Evolutionary conservation across 352 stramenopile genomes (phyloP).

Genomic region (Phytophthora sp.): DNA sequence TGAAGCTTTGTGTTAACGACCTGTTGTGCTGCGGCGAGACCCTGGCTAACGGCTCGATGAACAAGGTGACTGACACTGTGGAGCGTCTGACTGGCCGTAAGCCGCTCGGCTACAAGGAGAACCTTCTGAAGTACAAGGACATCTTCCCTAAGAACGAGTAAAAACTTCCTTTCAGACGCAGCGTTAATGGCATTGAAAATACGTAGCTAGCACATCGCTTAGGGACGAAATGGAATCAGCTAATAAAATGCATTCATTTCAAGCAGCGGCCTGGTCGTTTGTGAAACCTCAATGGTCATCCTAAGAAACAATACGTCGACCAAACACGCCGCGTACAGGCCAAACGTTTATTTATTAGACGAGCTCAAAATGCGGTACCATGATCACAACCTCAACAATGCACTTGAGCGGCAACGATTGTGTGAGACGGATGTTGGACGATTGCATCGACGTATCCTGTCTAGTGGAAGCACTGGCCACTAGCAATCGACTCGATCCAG

Average conservation of each 20-base stretch:
- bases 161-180: no score
- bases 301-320: no score
- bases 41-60: slow-evolving; percentile 29
- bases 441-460: not conserved
- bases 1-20: slow-evolving; percentile 30
- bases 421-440: no score
- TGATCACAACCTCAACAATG: not conserved
- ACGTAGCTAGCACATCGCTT: no score
- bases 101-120: slow-evolving; percentile 22
- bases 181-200: no score
- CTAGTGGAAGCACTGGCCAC: slow-evolving; percentile 9
- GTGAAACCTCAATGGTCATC: no score
- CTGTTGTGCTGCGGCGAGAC: slow-evolving; percentile 28
- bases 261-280: no score
- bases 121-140: slow-evolving; percentile 25
- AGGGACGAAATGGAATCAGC: not conserved
- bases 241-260: not conserved
- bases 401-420: not conserved
- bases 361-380: no score
- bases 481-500: slow-evolving; percentile 40
- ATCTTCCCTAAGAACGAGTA: slow-evolving; percentile 28
- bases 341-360: no score
- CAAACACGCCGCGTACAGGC: no score
- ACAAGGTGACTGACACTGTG: slow-evolving; percentile 26
- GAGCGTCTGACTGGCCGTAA: slow-evolving; percentile 30